Evolutionary conservation across 192 early-diverging fungal genomes (phyloP).

Genomic region (Coemansia erecta): DNA sequence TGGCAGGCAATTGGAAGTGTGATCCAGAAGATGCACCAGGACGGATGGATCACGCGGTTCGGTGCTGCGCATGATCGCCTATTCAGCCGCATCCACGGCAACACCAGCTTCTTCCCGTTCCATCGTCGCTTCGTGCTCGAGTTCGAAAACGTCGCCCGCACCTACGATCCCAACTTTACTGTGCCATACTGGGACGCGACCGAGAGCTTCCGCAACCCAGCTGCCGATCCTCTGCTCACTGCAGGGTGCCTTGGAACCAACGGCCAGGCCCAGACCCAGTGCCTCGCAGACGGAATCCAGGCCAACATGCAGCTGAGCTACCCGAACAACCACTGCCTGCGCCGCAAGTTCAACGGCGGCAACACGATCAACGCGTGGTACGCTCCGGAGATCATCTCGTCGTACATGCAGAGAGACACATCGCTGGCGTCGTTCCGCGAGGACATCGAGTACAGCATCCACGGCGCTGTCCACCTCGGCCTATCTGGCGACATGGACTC

Average conservation of each 20-base stretch:
- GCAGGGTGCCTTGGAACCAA: slow-evolving; percentile 30
- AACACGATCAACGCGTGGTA: slow-evolving; percentile 37
- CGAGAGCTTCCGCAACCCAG: slow-evolving; percentile 39
- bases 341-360: slow-evolving; percentile 38
- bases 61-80: slow-evolving; percentile 43
- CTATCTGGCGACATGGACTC: slow-evolving; percentile 51
- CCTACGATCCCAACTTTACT: slow-evolving; percentile 42
- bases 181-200: slow-evolving; percentile 55
- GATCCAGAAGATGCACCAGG: slow-evolving; percentile 37
- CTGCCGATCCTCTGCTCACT: slow-evolving; percentile 28
- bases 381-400: slow-evolving; percentile 46
- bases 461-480: slow-evolving; percentile 47
- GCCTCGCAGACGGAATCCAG: slow-evolving; percentile 41
- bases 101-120: slow-evolving; percentile 52
- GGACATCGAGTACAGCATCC: slow-evolving; percentile 51
- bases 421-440: slow-evolving; percentile 47
- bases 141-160: slow-evolving; percentile 43
- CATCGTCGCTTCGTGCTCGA: slow-evolving; percentile 53
- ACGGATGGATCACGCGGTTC: slow-evolving; percentile 35
- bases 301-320: slow-evolving; percentile 47
- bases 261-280: slow-evolving; percentile 23
- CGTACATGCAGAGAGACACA: slow-evolving; percentile 35
- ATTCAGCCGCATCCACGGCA: slow-evolving; percentile 42
- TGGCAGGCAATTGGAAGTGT: slow-evolving; percentile 44
- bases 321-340: slow-evolving; percentile 48